A percentile compares a stretch with the other conserved stretches of the same genome.
Evolutionary conservation across 306 rosid species (phyloP).

Genomic region (Quercus rubra): DNA sequence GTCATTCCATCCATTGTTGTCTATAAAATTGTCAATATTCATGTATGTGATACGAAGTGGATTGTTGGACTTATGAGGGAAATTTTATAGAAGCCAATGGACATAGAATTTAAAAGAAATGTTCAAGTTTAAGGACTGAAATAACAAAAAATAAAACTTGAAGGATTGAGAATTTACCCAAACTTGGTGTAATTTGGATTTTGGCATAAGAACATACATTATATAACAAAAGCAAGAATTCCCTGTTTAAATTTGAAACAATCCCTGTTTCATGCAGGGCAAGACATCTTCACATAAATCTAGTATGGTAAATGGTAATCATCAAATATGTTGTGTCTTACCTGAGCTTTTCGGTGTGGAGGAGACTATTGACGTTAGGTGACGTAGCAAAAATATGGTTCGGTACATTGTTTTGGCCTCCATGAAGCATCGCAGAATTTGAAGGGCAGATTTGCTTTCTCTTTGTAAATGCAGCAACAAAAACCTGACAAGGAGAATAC

Average conservation of each 20-base stretch:
- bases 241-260: not conserved
- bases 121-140: too few species aligned
- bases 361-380: conserved; percentile 26
- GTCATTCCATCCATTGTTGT: too few species aligned
- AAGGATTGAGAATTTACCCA: too few species aligned
- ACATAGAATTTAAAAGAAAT: too few species aligned
- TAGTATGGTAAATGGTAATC: too few species aligned
- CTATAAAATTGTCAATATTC: too few species aligned
- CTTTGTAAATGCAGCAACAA: conserved; percentile 58
- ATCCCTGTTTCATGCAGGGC: not conserved
- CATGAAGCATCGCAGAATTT: conserved; percentile 41
- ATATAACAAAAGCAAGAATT: not conserved
- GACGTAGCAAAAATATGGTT: conserved; percentile 23
- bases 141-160: too few species aligned
- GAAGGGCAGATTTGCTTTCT: conserved; percentile 59
- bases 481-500: conserved; percentile 33
- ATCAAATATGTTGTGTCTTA: not conserved
- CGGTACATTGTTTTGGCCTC: conserved; percentile 30
- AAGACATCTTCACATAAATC: not conserved
- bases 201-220: too few species aligned
- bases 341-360: conserved; percentile 55
- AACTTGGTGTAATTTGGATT: too few species aligned
- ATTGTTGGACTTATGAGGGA: too few species aligned
- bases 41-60: too few species aligned
- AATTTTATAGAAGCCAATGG: too few species aligned